A percentile compares a stretch with the other conserved stretches of the same genome.
phyloP scores from a whole-genome alignment of 1,139 yeast genomes.

The Hanseniaspora uvarum region DNA sequence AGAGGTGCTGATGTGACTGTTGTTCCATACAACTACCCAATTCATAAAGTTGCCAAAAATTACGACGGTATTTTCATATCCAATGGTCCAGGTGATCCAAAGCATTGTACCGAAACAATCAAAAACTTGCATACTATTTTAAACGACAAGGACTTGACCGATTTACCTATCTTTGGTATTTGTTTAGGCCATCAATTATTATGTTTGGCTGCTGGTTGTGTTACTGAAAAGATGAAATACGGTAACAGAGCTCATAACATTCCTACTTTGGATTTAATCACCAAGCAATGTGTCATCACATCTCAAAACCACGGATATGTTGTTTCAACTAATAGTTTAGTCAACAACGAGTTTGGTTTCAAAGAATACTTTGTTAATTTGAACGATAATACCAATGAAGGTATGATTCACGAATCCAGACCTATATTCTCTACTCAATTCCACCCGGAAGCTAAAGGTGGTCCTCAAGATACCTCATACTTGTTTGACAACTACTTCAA shows the following conservation, averaged over 20 bases:
- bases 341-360: conserved; percentile 47
- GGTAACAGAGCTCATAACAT: conserved; percentile 98
- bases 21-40: conserved; percentile 89
- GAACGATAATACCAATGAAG: conserved; percentile 93
- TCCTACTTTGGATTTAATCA: conserved; percentile 80
- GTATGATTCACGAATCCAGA: conserved; percentile 75
- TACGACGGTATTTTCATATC: conserved; percentile 92
- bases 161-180: conserved; percentile 90
- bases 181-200: conserved; percentile 94
- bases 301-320: conserved; percentile 99
- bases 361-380: conserved; percentile 79
- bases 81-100: conserved; percentile 98
- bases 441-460: conserved; percentile 99
- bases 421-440: conserved; percentile 95
- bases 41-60: conserved; percentile 79
- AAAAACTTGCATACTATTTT: conserved; percentile 64
- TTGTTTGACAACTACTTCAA: conserved; percentile 82
- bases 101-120: conserved; percentile 77
- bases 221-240: conserved; percentile 82
- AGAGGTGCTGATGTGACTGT: conserved; percentile 96
- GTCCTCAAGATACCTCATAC: conserved; percentile 85
- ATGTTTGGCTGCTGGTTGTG: conserved; percentile 90
- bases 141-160: conserved; percentile 39
- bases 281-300: conserved; percentile 92
- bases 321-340: conserved; percentile 71